Evolutionary conservation across 2,329 filamentous ascomycete genomes (phyloP).

Genomic region (Mycocentrospora acerina): DNA sequence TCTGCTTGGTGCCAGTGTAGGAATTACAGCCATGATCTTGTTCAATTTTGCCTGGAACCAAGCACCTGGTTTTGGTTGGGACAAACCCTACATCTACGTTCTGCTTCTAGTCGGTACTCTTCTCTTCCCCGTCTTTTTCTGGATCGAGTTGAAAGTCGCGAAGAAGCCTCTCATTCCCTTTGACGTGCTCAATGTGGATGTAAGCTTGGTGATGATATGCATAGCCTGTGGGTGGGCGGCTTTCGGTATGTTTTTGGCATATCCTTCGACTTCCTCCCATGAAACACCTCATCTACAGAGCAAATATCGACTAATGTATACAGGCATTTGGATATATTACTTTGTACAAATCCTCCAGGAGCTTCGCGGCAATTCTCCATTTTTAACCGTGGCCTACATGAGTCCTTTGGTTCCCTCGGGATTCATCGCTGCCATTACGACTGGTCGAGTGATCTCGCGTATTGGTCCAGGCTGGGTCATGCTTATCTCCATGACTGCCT

Average conservation of each 20-base stretch:
- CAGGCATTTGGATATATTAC: constrained; percentile 37
- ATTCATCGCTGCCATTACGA: constrained; percentile 32
- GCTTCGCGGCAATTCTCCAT: constrained; percentile 24
- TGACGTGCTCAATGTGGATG: constrained; percentile 50
- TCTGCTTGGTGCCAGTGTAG: constrained; percentile 49
- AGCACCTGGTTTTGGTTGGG: constrained; percentile 62
- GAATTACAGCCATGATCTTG: constrained; percentile 57
- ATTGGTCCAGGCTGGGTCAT: constrained; percentile 34
- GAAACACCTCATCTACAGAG: background rate
- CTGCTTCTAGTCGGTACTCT: constrained; percentile 60
- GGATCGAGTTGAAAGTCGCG: constrained; percentile 50
- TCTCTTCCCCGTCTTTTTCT: constrained; percentile 58
- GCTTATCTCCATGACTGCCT: constrained; percentile 33
- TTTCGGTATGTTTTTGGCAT: constrained; percentile 30
- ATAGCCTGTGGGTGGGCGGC: constrained; percentile 48
- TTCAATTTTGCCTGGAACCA: constrained; percentile 71
- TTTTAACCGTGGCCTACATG: constrained; percentile 29
- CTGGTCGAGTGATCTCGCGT: constrained; percentile 33
- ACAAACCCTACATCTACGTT: constrained; percentile 56
- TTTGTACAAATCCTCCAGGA: constrained; percentile 30
- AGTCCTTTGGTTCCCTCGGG: constrained; percentile 32
- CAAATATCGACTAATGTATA: background rate
- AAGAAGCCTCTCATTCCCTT: constrained; percentile 61
- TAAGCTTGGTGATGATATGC: constrained; percentile 58
- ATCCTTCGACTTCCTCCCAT: too few relatives aligned